phyloP scores from a whole-genome alignment of 495 filamentous ascomycete genomes.

The Rostrohypoxylon terebratum region DNA sequence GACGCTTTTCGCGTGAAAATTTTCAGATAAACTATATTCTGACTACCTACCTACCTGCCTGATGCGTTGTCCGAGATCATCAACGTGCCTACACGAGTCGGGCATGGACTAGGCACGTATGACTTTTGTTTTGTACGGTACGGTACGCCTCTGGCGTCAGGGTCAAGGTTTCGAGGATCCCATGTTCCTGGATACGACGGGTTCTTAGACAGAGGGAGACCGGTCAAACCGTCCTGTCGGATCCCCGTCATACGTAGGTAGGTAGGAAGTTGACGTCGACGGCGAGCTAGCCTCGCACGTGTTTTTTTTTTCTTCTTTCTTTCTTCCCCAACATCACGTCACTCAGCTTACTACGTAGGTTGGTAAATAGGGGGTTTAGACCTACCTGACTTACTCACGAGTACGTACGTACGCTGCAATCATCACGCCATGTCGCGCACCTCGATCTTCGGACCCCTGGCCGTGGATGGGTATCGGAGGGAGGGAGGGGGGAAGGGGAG shows the following conservation, averaged over 20 bases:
- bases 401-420: not conserved
- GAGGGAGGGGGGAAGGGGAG: too few relatives aligned
- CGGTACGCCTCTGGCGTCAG: not conserved
- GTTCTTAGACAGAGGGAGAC: too few relatives aligned
- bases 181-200: not conserved
- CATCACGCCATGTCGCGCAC: not conserved
- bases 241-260: not conserved
- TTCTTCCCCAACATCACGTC: not conserved
- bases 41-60: not conserved
- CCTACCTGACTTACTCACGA: not conserved
- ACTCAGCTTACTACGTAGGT: not conserved
- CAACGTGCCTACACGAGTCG: not conserved
- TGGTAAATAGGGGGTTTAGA: not conserved
- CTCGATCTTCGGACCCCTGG: not conserved
- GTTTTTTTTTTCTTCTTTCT: not conserved
- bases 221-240: too few relatives aligned
- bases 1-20: not conserved
- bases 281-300: not conserved
- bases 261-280: not conserved
- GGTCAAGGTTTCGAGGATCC: not conserved
- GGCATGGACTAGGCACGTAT: not conserved
- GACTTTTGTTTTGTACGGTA: not conserved
- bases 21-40: not conserved
- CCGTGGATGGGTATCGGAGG: not conserved
- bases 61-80: not conserved